phyloP scores from a whole-genome alignment of 2,329 filamentous ascomycete genomes.

The Tolypocladium ovalisporum region DNA sequence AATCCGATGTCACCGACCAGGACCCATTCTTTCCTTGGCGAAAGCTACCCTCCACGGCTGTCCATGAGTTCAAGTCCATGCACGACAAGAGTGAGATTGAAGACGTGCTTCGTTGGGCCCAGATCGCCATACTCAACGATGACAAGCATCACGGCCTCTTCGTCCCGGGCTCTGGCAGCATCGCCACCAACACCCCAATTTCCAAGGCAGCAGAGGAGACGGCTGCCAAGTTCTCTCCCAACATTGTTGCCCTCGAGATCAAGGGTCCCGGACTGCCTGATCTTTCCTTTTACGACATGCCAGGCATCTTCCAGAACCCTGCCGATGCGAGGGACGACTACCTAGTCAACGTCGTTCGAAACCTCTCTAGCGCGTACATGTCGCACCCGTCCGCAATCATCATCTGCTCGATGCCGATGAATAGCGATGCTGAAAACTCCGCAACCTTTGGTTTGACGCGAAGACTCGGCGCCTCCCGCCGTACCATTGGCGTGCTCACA shows the following conservation, averaged over 20 bases:
- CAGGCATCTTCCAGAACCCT: slow-evolving; percentile 66
- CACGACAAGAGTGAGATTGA: slow-evolving; percentile 53
- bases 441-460: slow-evolving; percentile 57
- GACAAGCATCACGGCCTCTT: slow-evolving; percentile 38
- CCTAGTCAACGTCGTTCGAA: slow-evolving; percentile 60
- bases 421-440: slow-evolving; percentile 66
- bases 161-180: slow-evolving; percentile 36
- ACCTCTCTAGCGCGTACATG: slow-evolving; percentile 62
- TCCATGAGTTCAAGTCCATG: slow-evolving; percentile 53
- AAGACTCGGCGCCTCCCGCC: slow-evolving; percentile 39
- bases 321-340: slow-evolving; percentile 54
- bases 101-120: slow-evolving; percentile 59
- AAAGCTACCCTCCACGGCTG: slow-evolving; percentile 29
- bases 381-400: slow-evolving; percentile 60
- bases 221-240: slow-evolving; percentile 67
- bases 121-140: slow-evolving; percentile 67
- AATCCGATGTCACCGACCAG: slow-evolving; percentile 33
- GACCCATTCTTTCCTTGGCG: slow-evolving; percentile 59
- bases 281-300: slow-evolving; percentile 75
- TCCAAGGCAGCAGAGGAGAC: slow-evolving; percentile 28
- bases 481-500: slow-evolving; percentile 68
- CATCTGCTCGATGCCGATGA: slow-evolving; percentile 68
- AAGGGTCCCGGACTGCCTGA: slow-evolving; percentile 60
- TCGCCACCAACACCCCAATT: slow-evolving; percentile 22
- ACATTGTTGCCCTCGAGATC: slow-evolving; percentile 68